Evolutionary conservation across 2,329 filamentous ascomycete species (phyloP).

Genomic region (Botryosphaeria dothidea): DNA sequence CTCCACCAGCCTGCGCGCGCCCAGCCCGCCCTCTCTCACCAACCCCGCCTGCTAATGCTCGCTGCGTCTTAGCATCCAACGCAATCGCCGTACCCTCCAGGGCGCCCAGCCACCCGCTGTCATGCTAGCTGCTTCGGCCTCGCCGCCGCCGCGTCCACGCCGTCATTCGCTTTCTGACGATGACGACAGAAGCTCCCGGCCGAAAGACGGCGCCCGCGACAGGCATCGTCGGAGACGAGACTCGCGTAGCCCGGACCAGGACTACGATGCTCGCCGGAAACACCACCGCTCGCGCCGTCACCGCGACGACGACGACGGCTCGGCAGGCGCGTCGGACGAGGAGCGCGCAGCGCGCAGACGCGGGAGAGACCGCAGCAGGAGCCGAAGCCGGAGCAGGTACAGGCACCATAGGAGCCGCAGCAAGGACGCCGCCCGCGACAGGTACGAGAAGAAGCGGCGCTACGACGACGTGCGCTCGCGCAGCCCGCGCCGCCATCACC

Average conservation of each 20-base stretch:
- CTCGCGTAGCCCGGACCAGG: constrained; percentile 27
- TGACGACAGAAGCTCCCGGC: background rate
- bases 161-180: constrained; percentile 5
- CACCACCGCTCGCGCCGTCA: constrained; percentile 1
- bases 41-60: background rate
- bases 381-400: constrained; percentile 22
- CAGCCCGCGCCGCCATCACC: constrained; percentile 31
- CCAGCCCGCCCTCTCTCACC: background rate
- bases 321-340: background rate
- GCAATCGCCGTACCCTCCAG: background rate
- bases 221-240: constrained; percentile 26
- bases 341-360: background rate
- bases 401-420: constrained; percentile 19
- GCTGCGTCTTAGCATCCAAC: background rate
- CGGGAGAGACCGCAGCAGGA: background rate
- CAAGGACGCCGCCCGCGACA: constrained; percentile 17
- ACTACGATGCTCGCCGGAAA: constrained; percentile 22
- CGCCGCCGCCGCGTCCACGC: background rate
- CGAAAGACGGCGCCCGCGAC: constrained; percentile 4
- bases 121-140: background rate
- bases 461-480: constrained; percentile 23
- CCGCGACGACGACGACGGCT: background rate
- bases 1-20: background rate
- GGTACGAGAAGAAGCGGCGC: constrained; percentile 11
- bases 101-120: background rate